phyloP scores from a whole-genome alignment of 768 basidiomycete genomes.

The Russula earlei region DNA sequence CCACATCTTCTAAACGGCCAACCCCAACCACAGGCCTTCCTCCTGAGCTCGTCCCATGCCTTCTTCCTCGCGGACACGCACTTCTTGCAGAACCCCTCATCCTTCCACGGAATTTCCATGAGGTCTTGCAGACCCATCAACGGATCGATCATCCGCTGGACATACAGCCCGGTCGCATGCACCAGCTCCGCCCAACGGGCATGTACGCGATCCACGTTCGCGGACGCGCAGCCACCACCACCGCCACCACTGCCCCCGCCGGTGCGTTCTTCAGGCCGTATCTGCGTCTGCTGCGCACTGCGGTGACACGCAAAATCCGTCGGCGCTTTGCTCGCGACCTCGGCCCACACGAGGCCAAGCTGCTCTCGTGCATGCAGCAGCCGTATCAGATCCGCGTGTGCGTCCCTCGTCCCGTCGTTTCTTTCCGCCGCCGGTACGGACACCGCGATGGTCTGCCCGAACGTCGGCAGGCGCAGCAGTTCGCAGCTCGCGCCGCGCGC shows the following conservation, averaged over 20 bases:
- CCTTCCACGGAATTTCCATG: slow-evolving; percentile 24
- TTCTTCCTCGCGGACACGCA: slow-evolving; percentile 27
- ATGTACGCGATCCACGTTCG: slow-evolving; percentile 7
- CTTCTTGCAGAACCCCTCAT: slow-evolving; percentile 28
- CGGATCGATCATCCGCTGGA: slow-evolving; percentile 28
- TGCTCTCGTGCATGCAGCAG: slow-evolving; percentile 22
- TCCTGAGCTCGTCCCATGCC: slow-evolving; percentile 24
- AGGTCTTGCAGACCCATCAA: slow-evolving; percentile 30
- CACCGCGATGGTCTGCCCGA: slow-evolving; percentile 22
- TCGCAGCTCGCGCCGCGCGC: slow-evolving; percentile 34
- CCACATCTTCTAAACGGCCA: background rate
- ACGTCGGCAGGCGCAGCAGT: slow-evolving; percentile 26
- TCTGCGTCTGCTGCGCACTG: background rate
- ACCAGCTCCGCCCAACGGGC: slow-evolving; percentile 19
- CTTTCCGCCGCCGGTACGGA: slow-evolving; percentile 18
- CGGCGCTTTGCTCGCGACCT: slow-evolving; percentile 17
- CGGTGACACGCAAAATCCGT: slow-evolving; percentile 17
- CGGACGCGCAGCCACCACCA: slow-evolving; percentile 10
- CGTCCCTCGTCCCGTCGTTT: background rate
- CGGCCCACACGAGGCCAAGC: slow-evolving; percentile 21
- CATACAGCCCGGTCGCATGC: slow-evolving; percentile 22
- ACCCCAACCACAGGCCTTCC: slow-evolving; percentile 14
- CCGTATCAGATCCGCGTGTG: slow-evolving; percentile 19
- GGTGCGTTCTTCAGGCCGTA: background rate
- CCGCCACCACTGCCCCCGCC: background rate